Evolutionary conservation across 2,329 filamentous ascomycete species (phyloP).

Genomic region (Alternaria infectoria): DNA sequence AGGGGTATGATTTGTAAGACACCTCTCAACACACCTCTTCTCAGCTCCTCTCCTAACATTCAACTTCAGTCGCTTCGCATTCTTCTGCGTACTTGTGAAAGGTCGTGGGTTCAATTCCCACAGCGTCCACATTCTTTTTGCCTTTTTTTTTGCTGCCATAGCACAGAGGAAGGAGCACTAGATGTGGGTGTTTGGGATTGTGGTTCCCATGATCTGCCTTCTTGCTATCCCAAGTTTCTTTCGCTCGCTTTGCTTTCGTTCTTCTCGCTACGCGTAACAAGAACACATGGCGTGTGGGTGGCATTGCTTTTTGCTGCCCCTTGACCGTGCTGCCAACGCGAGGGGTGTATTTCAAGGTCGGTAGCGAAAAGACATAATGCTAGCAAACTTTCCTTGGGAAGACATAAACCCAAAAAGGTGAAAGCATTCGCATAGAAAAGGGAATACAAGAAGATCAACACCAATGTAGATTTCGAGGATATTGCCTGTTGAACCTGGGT

Average conservation of each 20-base stretch:
- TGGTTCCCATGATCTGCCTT: too few relatives aligned
- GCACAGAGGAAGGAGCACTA: background rate
- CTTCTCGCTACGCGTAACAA: background rate
- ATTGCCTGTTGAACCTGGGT: too few relatives aligned
- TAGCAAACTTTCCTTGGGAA: background rate
- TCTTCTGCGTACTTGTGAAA: conserved; percentile 22
- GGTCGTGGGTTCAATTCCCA: conserved; percentile 36
- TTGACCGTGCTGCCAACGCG: background rate
- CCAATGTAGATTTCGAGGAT: too few relatives aligned
- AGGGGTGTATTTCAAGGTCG: background rate
- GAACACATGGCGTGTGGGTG: background rate
- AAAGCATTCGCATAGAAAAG: background rate
- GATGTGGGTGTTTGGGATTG: too few relatives aligned
- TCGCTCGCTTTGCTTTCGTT: background rate
- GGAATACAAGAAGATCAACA: background rate
- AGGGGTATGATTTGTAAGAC: conserved; percentile 18
- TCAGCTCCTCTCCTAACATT: background rate
- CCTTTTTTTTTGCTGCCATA: background rate
- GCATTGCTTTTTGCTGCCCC: background rate
- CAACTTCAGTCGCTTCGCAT: conserved; percentile 24
- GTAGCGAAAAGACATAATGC: background rate
- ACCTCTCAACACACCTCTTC: background rate
- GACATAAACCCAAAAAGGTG: background rate
- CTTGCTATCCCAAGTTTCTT: too few relatives aligned
- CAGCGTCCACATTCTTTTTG: conserved; percentile 25